Base-by-base conservation (phyloP, 352 stramenopile species). In the Pythium graminicola region DNA sequence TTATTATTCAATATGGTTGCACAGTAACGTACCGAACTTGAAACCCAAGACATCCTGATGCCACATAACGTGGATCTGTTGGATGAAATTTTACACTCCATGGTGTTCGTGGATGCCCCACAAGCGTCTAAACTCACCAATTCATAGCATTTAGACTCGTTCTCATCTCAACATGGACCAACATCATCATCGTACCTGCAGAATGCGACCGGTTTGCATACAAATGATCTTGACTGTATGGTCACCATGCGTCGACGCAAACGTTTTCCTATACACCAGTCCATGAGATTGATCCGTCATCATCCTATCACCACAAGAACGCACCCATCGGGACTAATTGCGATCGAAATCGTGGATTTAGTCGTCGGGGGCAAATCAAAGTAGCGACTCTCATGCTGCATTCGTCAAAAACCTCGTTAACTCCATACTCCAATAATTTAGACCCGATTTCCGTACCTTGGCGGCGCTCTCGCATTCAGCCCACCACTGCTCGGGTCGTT, bases 31-130 rank as follows among this genome's bases (percentile, higher is more conserved):
- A 89, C 77, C 82, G 62, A 62, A 98, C 95, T 87, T 98, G 85
- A 66, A 91, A 97, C 20, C 93, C 95, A 24, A 99, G 75, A 67
- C 96, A 99, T 4, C 96, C 96, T n/a, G 86, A 98, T 0, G 95
- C 96, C 7, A 99, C 75, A 61, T 98, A 95, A 17, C 86, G 75
- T 13, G 86, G 76, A 58, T 98, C 74, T 11, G 69, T 93, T 4
- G 96, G 96, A 65, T 99, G 96, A 60, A 97, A 99, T 66, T 99
- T 99, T 53, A 99, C 95, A 39, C 96, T 99, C 96, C 96, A 99
- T 1, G 96, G 83, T 24, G 85, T 95, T 41, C 83, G 80, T 8
- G 80, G 83, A 33, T 95, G 85, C 8, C 83, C 81, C 2, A 90
- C 82, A 14, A 95, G 65, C 5, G 83, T 91, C 81, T 95, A n/a